phyloP scores from a whole-genome alignment of 2,329 filamentous ascomycete genomes.

The Hypoxylon sp. region DNA sequence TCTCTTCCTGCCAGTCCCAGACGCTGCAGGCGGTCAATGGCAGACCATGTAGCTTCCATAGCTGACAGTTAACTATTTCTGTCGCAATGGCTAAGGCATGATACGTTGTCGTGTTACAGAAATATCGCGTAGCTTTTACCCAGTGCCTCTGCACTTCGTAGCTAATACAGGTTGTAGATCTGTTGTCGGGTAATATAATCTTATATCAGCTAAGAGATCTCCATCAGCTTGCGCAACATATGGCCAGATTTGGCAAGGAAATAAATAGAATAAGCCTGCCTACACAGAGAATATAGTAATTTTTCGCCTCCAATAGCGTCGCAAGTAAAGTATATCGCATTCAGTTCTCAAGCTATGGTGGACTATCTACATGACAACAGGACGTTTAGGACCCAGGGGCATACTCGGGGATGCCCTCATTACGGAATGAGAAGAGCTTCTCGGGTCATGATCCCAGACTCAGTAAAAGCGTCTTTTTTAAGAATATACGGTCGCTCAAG shows the following conservation, averaged over 20 bases:
- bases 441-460: constrained; percentile 8
- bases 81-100: neutral
- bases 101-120: neutral
- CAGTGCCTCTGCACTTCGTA: neutral
- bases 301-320: neutral
- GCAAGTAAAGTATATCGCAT: neutral
- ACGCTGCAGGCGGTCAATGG: too few species aligned
- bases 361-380: neutral
- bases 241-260: neutral
- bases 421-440: neutral
- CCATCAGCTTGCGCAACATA: constrained; percentile 1
- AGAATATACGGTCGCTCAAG: too few species aligned
- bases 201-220: constrained; percentile 16
- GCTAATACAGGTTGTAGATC: constrained; percentile 5
- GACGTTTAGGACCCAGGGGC: neutral
- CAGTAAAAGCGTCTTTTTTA: neutral
- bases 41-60: neutral
- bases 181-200: neutral
- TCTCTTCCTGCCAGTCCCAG: too few species aligned
- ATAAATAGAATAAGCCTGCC: neutral
- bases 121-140: neutral
- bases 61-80: neutral
- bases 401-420: neutral
- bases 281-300: neutral
- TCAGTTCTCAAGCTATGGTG: neutral